Base-by-base conservation (phyloP, 257 asterid species). In the Solanum boliviense region DNA sequence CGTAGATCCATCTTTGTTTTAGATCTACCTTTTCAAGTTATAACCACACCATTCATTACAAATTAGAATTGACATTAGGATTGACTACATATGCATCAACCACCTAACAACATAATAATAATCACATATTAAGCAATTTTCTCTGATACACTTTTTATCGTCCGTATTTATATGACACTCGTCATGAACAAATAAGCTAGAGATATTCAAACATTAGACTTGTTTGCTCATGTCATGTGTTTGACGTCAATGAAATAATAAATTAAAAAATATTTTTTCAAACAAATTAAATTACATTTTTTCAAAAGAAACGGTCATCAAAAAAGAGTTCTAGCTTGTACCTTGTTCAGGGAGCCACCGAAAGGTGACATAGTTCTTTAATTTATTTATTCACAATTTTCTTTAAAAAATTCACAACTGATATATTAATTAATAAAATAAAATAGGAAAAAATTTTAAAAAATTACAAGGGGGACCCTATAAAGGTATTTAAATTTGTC, bases 401-500 rank as follows among this genome's bases (percentile, higher is more conserved):
- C 4, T 32, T 32, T 18, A 32, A 25, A 67, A 12, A 25, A 12
- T 67, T 67, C 74, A 67, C 75, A 70, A 29, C 76, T 71, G 18
- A 71, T 71, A 62, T 62, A 9, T 23, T n/a, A n/a, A 21, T 23
- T 25, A 16, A 71, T 29, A 70, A 16, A 31, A 5, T 34, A 78
- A 13, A 29, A 18, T 5, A 46, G 21, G 5, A 15, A 1, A 20
- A 8, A 7, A 13, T 8, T 13, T 6, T 13, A 25, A 27, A 46
- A 9, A 13, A 25, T 41, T 41, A 27, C 23, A 18, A 72, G 27
- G 8, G 6, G 65, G 65, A 29, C 68, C 68, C 85, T 25, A 29
- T 62, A 27, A 15, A 81, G 27, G 39, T 81, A 35, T 81, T 46
- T 27, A 46, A 44, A 29, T 89, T 92, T 95, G 95, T 93, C 97